phyloP scores from a whole-genome alignment of 1,284 basidiomycete genomes.

The Moesziomyces globuligerus region DNA sequence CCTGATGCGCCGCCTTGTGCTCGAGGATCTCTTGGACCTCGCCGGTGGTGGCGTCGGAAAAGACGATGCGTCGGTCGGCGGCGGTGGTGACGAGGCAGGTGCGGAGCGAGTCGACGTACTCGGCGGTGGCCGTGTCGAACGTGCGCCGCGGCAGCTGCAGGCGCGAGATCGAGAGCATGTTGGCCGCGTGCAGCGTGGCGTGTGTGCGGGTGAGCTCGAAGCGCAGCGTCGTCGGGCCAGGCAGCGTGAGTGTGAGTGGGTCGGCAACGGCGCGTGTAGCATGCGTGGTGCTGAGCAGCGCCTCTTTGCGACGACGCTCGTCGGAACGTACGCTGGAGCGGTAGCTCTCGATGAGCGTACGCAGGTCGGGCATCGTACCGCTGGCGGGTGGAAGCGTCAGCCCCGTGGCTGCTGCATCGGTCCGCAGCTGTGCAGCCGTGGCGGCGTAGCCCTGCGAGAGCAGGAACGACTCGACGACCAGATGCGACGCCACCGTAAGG shows the following conservation, averaged over 20 bases:
- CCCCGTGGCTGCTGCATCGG: conserved; percentile 22
- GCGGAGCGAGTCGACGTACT: conserved; percentile 19
- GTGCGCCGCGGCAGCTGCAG: conserved; percentile 25
- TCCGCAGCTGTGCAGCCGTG: conserved; percentile 28
- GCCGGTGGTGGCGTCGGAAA: conserved; percentile 44
- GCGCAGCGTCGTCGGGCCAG: conserved; percentile 18
- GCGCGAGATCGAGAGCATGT: conserved; percentile 55
- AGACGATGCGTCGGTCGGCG: conserved; percentile 58
- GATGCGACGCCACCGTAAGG: conserved; percentile 32
- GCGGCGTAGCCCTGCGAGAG: conserved; percentile 33
- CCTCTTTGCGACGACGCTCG: conserved; percentile 9
- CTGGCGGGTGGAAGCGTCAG: conserved; percentile 7
- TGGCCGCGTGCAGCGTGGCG: conserved; percentile 50
- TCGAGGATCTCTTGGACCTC: conserved; percentile 58
- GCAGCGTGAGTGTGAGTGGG: conserved; percentile 36
- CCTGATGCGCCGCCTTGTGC: conserved; percentile 40
- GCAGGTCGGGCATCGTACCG: conserved; percentile 24
- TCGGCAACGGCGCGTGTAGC: conserved; percentile 17
- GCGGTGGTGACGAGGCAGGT: conserved; percentile 44
- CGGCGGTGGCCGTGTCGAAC: conserved; percentile 25
- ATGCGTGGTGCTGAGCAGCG: conserved; percentile 19
- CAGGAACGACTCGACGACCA: conserved; percentile 46
- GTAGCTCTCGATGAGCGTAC: conserved; percentile 43
- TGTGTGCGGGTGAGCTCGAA: conserved; percentile 36
- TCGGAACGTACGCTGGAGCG: conserved; percentile 32